Conservation (phyloP, 495 filamentous ascomycete species). For the Tirmania nivea region DNA sequence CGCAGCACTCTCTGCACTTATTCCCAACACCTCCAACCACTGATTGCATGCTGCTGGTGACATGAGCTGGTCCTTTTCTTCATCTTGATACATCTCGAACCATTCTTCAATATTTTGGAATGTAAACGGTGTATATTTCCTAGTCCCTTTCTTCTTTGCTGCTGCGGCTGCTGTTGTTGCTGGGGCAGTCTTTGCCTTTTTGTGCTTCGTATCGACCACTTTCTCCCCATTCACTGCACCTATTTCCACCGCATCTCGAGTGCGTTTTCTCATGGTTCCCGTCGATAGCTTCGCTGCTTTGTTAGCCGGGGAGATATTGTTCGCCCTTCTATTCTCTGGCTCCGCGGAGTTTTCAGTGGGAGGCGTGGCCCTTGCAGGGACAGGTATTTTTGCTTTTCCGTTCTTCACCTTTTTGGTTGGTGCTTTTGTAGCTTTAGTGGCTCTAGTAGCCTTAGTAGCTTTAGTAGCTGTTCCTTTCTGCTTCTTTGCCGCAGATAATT, state of each 20-base stretch:
- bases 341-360: neutral
- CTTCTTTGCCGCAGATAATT: conserved; percentile 1
- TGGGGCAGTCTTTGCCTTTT: neutral
- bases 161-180: neutral
- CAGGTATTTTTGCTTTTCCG: neutral
- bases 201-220: neutral
- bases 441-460: neutral
- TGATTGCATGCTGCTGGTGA: conserved; percentile 3
- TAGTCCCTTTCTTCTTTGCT: neutral
- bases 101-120: conserved; percentile 1
- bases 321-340: neutral
- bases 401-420: neutral
- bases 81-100: neutral
- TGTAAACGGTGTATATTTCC: neutral
- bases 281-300: neutral
- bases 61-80: neutral
- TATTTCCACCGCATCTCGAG: neutral
- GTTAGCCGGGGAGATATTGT: neutral
- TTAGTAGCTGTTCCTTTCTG: neutral
- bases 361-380: neutral
- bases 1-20: conserved; percentile 9
- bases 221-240: neutral
- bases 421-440: neutral
- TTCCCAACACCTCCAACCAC: conserved; percentile 13
- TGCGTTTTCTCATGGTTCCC: neutral